These are phyloP conservation scores for Quercus rubra DNA, from an alignment of 306 rosid genomes.

Conservation along the genomic window DNA sequence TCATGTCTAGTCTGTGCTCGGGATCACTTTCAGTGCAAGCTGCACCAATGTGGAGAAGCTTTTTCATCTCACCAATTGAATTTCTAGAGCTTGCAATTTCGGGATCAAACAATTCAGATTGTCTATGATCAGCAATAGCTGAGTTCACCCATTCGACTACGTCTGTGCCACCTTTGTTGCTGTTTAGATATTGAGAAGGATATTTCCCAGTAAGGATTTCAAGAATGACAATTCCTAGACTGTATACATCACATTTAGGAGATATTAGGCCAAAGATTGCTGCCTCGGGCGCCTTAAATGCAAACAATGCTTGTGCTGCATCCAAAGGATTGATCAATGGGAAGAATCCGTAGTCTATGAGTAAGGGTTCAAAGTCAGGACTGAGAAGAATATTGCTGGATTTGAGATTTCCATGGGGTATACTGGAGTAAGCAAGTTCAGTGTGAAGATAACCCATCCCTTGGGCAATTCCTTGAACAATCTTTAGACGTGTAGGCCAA, in stretches of 20 bases:
- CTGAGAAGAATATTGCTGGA: slow-evolving; percentile 73
- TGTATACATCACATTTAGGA: slow-evolving; percentile 59
- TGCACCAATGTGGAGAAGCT: slow-evolving; percentile 54
- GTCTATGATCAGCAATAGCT: slow-evolving; percentile 55
- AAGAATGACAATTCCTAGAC: slow-evolving; percentile 71
- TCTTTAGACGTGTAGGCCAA: slow-evolving; percentile 62
- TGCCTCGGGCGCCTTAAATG: slow-evolving; percentile 70
- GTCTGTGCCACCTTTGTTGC: slow-evolving; percentile 63
- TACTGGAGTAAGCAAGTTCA: slow-evolving; percentile 26
- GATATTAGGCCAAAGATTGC: slow-evolving; percentile 37
- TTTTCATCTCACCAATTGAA: slow-evolving; percentile 40
- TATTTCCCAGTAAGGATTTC: slow-evolving; percentile 73
- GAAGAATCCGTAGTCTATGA: slow-evolving; percentile 56
- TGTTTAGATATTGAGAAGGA: slow-evolving; percentile 67
- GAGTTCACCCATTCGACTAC: slow-evolving; percentile 59
- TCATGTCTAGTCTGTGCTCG: slow-evolving; percentile 37
- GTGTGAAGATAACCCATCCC: slow-evolving; percentile 60
- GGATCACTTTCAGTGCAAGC: slow-evolving; percentile 57
- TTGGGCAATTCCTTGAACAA: slow-evolving; percentile 60
- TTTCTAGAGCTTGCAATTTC: slow-evolving; percentile 32
- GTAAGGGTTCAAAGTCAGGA: slow-evolving; percentile 52
- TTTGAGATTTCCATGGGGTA: slow-evolving; percentile 88
- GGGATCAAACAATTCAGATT: slow-evolving; percentile 62
- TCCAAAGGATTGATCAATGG: slow-evolving; percentile 38
- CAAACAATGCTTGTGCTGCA: slow-evolving; percentile 42